Evolutionary conservation across 2,329 filamentous ascomycete genomes (phyloP).

Genomic region (Colletotrichum tamarilloi): DNA sequence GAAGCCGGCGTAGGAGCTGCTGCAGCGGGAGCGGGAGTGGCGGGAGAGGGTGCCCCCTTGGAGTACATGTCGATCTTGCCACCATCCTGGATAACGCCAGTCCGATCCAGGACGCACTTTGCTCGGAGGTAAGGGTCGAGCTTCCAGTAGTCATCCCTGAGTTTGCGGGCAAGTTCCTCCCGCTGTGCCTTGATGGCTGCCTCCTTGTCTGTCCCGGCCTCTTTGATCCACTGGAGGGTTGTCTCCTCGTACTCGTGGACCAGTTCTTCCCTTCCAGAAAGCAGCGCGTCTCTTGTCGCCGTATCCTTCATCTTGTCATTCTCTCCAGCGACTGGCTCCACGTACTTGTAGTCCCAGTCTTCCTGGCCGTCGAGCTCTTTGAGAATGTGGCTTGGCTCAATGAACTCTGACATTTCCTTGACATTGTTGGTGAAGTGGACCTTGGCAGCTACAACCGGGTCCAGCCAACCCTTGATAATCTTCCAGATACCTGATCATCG

Average conservation of each 20-base stretch:
- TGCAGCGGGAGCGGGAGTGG: background rate
- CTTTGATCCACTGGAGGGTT: constrained; percentile 80
- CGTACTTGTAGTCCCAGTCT: constrained; percentile 84
- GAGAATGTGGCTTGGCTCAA: constrained; percentile 76
- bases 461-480: constrained; percentile 94
- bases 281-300: constrained; percentile 70
- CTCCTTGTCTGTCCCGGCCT: constrained; percentile 57
- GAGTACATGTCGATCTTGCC: constrained; percentile 80
- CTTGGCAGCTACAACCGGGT: constrained; percentile 94
- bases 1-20: background rate
- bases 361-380: constrained; percentile 90
- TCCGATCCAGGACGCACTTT: constrained; percentile 85
- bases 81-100: constrained; percentile 74
- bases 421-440: constrained; percentile 90
- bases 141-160: constrained; percentile 86
- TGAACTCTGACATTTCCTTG: constrained; percentile 82
- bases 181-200: constrained; percentile 66
- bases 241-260: constrained; percentile 78
- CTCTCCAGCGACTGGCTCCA: constrained; percentile 80
- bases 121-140: constrained; percentile 90
- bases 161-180: constrained; percentile 67
- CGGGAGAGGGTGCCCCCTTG: constrained; percentile 38
- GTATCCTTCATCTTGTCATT: constrained; percentile 79
- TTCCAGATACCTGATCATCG: constrained; percentile 83
- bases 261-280: constrained; percentile 72